Percentiles rank a stretch among this genome's conserved stretches.
Conservation (phyloP, 1,284 basidiomycete genomes). For the Phylloboletellus chloephorus region DNA sequence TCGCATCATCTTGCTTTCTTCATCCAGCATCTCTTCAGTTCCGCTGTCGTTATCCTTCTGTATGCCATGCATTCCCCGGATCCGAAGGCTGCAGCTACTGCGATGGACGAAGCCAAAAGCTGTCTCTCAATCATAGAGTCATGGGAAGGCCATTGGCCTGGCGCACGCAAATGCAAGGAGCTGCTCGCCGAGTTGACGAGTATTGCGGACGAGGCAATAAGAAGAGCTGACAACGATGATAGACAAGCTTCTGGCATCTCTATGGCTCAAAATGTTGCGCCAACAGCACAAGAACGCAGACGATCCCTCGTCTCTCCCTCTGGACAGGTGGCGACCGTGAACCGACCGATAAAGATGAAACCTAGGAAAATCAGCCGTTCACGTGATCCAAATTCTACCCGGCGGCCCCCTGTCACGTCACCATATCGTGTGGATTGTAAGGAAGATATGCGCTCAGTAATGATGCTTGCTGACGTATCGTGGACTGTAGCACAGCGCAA, state of each 20-base stretch:
- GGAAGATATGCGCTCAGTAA: conserved; percentile 20
- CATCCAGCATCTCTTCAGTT: conserved; percentile 88
- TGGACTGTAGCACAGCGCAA: conserved; percentile 53
- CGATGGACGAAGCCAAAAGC: conserved; percentile 78
- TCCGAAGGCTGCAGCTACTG: conserved; percentile 57
- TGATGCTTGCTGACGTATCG: conserved; percentile 20
- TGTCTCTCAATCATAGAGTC: conserved; percentile 67
- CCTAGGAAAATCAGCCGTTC: conserved; percentile 50
- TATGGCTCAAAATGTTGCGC: conserved; percentile 31
- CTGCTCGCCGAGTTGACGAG: conserved; percentile 62
- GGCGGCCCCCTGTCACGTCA: conserved; percentile 56
- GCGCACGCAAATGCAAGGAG: conserved; percentile 80
- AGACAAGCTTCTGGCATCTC: conserved; percentile 24
- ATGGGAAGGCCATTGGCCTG: conserved; percentile 87
- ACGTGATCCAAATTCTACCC: conserved; percentile 54
- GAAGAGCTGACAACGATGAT: conserved; percentile 32
- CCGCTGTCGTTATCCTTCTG: conserved; percentile 80
- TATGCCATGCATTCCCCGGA: conserved; percentile 84
- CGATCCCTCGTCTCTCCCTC: conserved; percentile 36
- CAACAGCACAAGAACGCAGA: conserved; percentile 41
- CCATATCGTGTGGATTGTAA: conserved; percentile 67
- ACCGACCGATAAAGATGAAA: conserved; percentile 50
- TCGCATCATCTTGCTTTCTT: conserved; percentile 89
- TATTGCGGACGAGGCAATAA: conserved; percentile 64
- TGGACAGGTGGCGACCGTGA: conserved; percentile 31